Evolutionary conservation across 768 basidiomycete genomes (phyloP).

Genomic region (Leccinum obscurum): DNA sequence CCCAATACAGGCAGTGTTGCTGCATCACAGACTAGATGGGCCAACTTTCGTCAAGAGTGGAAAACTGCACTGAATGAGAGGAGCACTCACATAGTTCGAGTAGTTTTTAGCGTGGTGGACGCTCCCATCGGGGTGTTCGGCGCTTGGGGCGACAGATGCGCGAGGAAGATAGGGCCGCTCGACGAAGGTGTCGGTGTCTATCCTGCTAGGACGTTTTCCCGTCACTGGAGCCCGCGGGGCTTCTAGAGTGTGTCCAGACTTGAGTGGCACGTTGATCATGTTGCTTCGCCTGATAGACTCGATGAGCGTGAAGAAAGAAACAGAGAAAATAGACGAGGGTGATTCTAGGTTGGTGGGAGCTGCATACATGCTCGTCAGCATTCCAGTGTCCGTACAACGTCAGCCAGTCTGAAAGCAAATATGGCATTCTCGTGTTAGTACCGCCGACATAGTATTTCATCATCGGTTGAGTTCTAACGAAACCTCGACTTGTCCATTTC

Average conservation of each 20-base stretch:
- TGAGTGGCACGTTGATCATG: constrained; percentile 22
- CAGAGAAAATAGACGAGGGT: constrained; percentile 14
- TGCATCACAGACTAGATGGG: constrained; percentile 39
- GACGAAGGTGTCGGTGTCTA: constrained; percentile 28
- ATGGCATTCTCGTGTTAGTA: constrained; percentile 2
- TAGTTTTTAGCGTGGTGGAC: constrained; percentile 19
- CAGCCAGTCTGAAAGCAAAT: constrained; percentile 18
- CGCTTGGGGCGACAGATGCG: constrained; percentile 29
- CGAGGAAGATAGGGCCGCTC: constrained; percentile 31
- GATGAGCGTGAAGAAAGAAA: constrained; percentile 23
- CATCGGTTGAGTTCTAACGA: background rate
- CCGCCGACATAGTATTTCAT: constrained; percentile 2
- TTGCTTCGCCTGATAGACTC: constrained; percentile 19
- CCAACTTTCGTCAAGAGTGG: background rate
- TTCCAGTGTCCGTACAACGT: constrained; percentile 3
- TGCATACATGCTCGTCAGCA: constrained; percentile 19
- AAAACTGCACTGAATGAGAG: background rate
- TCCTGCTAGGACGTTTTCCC: constrained; percentile 16
- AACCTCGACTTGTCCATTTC: constrained; percentile 3
- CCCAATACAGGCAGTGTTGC: constrained; percentile 44
- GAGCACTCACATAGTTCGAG: constrained; percentile 20
- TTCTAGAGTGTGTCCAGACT: constrained; percentile 17
- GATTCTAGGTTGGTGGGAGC: constrained; percentile 10
- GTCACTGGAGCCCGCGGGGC: constrained; percentile 27
- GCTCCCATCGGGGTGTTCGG: constrained; percentile 25